These are phyloP conservation scores for Samsoniella hepiali DNA, from an alignment of 2,329 filamentous ascomycete species.

Conservation along the genomic window DNA sequence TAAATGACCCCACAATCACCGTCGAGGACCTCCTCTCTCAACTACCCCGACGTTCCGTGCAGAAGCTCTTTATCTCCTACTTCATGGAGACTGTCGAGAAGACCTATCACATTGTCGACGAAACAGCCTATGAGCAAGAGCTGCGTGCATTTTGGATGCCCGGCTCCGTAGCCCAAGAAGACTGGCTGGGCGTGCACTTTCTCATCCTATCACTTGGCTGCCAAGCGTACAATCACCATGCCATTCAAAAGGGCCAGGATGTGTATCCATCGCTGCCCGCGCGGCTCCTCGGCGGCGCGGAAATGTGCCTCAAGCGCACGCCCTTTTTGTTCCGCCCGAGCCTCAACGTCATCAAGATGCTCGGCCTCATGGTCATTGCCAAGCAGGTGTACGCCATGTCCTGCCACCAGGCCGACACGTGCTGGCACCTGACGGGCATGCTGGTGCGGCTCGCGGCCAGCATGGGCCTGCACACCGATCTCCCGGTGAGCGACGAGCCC, in stretches of 20 bases:
- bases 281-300: slow-evolving; percentile 11
- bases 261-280: slow-evolving; percentile 4
- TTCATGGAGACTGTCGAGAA: slow-evolving; percentile 17
- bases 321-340: slow-evolving; percentile 16
- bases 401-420: slow-evolving; percentile 18
- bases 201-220: slow-evolving; percentile 16
- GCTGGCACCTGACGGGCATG: slow-evolving; percentile 19
- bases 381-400: slow-evolving; percentile 20
- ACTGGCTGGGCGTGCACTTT: slow-evolving; percentile 16
- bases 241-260: neutral
- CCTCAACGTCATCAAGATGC: slow-evolving; percentile 12
- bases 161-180: slow-evolving; percentile 4
- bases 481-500: slow-evolving; percentile 1
- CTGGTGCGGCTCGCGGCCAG: slow-evolving; percentile 9
- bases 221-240: slow-evolving; percentile 12
- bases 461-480: slow-evolving; percentile 9
- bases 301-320: slow-evolving; percentile 16
- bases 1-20: neutral
- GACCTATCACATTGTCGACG: slow-evolving; percentile 10
- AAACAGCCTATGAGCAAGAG: slow-evolving; percentile 3
- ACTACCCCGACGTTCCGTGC: neutral
- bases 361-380: slow-evolving; percentile 14
- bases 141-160: slow-evolving; percentile 14
- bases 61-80: slow-evolving; percentile 12
- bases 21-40: neutral